Evolutionary conservation across 73 alveolate genomes (phyloP), one percentile per base, ranked within the genome.

Genomic region (Paramecium tetraurelia): DNA sequence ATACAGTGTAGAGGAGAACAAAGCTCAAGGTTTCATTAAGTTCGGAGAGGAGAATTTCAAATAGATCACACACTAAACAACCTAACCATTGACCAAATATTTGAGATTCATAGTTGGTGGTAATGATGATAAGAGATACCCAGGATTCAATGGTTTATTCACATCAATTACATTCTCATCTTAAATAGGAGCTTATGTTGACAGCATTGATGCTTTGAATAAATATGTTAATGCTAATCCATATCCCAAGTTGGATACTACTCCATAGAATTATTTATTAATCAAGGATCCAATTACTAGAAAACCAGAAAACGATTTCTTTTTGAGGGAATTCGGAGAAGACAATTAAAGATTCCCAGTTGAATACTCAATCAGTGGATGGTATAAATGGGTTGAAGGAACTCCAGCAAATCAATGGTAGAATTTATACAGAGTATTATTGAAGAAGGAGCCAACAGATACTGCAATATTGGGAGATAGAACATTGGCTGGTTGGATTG

Each of bases 381-480:
- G 87, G 87, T 75, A 38, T 75, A 75, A 41, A 75, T 75, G 84
- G 84, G 5, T 63, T 63, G 84, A 63, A 63, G 84, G 84, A 21
- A 63, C 84, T 63, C 84, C 84, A 63, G 84, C 84, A 21, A 63
- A 63, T 24, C 16, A 35, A 75, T 75, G 87, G 87, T 41, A 75
- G 68, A 75, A 75, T 31, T 75, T 75, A 38, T 75, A 38, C 14
- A 75, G 87, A 75, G 87, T 75, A 4, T 41, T 38, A 35, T 38
- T 75, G 21, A 75, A 75, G 59, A 38, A 35, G 6, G 68, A 35
- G 7, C 87, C 87, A 75, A 75, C 87, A 9, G 87, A 75, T 75
- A 63, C 84, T 12, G 87, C 87, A 38, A 14, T 75, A 7, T 21
- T 75, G 59, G 90, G 90, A 80, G 90, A 80, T 43, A 80, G 90